phyloP scores from a whole-genome alignment of 306 rosid genomes.

The Calophaca sinica region DNA sequence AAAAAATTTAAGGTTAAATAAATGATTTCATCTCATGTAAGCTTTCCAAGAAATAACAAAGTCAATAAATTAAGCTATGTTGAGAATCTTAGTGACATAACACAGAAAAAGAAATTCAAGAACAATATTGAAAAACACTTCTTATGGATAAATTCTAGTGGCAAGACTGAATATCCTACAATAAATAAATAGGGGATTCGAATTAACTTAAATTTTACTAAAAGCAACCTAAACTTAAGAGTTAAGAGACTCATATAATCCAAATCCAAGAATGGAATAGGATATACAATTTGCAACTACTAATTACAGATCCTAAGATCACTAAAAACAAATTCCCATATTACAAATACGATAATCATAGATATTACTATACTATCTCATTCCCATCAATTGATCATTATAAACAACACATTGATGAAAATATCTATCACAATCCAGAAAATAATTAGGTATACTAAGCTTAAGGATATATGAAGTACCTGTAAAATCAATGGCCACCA shows the following conservation, averaged over 20 bases:
- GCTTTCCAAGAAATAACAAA: slow-evolving; percentile 4
- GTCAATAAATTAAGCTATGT: background rate
- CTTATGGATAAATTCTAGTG: slow-evolving; percentile 26
- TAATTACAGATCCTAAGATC: background rate
- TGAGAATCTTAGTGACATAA: slow-evolving; percentile 11
- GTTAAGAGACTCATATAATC: background rate
- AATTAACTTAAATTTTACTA: background rate
- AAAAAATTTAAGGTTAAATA: background rate
- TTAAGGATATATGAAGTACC: slow-evolving; percentile 56
- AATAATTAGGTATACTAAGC: slow-evolving; percentile 26
- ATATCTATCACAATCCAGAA: slow-evolving; percentile 33
- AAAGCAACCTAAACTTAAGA: slow-evolving; percentile 13
- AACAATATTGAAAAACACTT: slow-evolving; percentile 14
- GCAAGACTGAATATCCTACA: slow-evolving; percentile 28
- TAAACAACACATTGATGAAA: slow-evolving; percentile 9
- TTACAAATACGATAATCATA: slow-evolving; percentile 28
- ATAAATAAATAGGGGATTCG: background rate
- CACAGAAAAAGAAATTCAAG: slow-evolving; percentile 4
- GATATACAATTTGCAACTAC: slow-evolving; percentile 23
- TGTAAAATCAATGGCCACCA: slow-evolving; percentile 97
- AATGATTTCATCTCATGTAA: slow-evolving; percentile 4
- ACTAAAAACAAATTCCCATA: slow-evolving; percentile 16
- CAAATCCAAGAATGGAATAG: slow-evolving; percentile 18
- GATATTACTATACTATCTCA: background rate
- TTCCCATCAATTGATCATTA: slow-evolving; percentile 17